These are phyloP conservation scores for Ogataea degrootiae DNA, from an alignment of 805 yeast genomes.

Conservation along the genomic window DNA sequence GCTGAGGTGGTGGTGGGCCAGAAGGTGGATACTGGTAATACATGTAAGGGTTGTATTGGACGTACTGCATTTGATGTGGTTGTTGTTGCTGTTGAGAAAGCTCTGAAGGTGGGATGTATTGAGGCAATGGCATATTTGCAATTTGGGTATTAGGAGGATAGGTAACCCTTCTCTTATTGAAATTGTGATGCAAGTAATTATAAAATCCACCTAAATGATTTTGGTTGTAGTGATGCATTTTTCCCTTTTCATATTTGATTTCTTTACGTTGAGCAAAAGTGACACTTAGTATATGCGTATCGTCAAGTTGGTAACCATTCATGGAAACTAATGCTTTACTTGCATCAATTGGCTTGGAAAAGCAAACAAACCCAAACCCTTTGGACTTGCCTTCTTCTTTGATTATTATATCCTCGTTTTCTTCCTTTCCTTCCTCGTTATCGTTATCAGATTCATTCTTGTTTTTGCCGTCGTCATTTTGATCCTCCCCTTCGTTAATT, in stretches of 20 bases:
- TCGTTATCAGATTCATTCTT: not conserved
- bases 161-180: slow-evolving; percentile 13
- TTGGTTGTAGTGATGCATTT: slow-evolving; percentile 31
- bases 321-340: slow-evolving; percentile 62
- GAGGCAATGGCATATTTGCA: slow-evolving; percentile 1
- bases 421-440: not conserved
- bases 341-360: slow-evolving; percentile 60
- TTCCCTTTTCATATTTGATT: slow-evolving; percentile 38
- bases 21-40: slow-evolving; percentile 17
- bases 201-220: slow-evolving; percentile 28
- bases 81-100: slow-evolving; percentile 4
- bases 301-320: slow-evolving; percentile 45
- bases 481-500: not conserved
- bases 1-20: not conserved
- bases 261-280: slow-evolving; percentile 76
- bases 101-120: slow-evolving; percentile 1
- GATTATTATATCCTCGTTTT: slow-evolving; percentile 1
- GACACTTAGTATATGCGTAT: slow-evolving; percentile 34
- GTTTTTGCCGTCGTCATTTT: not conserved
- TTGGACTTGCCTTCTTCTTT: slow-evolving; percentile 40
- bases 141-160: slow-evolving; percentile 7
- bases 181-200: slow-evolving; percentile 20
- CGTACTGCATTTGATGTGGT: slow-evolving; percentile 5
- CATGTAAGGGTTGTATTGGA: slow-evolving; percentile 17
- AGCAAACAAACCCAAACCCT: slow-evolving; percentile 83